Base-by-base conservation (phyloP, 345 rosid genomes). In the Fremontodendron californicum region DNA sequence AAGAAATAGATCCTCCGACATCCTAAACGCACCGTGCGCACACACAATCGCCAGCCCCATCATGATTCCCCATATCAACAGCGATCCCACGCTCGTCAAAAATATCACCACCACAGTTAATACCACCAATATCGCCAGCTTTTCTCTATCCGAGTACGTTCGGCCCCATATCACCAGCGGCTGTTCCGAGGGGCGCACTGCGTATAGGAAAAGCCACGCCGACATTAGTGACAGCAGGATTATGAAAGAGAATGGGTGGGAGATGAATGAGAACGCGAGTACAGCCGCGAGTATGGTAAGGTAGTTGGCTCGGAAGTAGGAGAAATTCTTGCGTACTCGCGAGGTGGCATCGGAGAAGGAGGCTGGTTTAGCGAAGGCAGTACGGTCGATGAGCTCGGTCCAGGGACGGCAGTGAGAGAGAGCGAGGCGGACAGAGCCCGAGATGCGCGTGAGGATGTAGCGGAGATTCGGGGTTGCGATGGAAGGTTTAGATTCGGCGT, bases 201-300 rank as follows among this genome's bases (percentile, higher is more conserved):
- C 68, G 77, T 89, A 85, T 35, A 89, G 87, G 80, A 85, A 84
- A 71, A 87, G 85, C 87, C 89, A 87, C 39, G 89, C 81, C 74
- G 84, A 79, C 3, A 83, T 70, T 6, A 87, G 73, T 0, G 84
- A 87, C 5, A 83, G 74, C 27, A 87, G 84, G 58, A 83, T 78
- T 70, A 87, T 71, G 77, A 87, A 83, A 23, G 87, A 75, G 49
- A 81, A 81, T 46, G 88, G 89, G 58, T 84, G 89, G 6, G 88
- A 69, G 75, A 85, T 33, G 33, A 87, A 85, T 25, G 88, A 87
- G 29, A 64, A 42, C 0, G 82, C 85, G 21, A 87, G 82, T 4
- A 85, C 51, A 71, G 64, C n/a, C 1, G 85, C 82, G 37, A 87
- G 79, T 73, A 87, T 39, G 48, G 79, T 78, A 6, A 85, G 68